A percentile compares a stretch with the other conserved stretches of the same genome.
phyloP scores from a whole-genome alignment of 2,329 filamentous ascomycete genomes.

The Cladobotryum protrusum region DNA sequence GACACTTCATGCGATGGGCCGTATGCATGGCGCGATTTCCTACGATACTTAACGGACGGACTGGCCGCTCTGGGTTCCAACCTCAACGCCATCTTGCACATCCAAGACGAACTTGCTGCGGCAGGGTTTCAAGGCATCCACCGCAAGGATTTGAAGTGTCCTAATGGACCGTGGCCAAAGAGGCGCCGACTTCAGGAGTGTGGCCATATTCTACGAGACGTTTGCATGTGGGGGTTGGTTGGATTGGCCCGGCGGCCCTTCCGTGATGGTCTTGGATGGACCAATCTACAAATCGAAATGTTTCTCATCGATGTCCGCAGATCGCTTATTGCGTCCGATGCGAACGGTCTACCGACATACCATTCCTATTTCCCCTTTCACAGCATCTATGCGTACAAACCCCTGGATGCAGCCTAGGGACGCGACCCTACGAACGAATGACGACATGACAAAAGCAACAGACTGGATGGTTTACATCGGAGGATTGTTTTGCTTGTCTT shows the following conservation, averaged over 20 bases:
- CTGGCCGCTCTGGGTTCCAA: slow-evolving; percentile 37
- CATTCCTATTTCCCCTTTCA: slow-evolving; percentile 37
- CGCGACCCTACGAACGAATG: not conserved
- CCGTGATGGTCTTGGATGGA: slow-evolving; percentile 35
- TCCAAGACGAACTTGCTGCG: slow-evolving; percentile 29
- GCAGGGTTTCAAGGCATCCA: slow-evolving; percentile 38
- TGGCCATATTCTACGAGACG: slow-evolving; percentile 40
- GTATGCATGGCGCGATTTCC: slow-evolving; percentile 43
- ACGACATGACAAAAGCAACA: not conserved
- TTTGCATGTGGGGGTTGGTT: slow-evolving; percentile 34
- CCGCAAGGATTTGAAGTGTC: slow-evolving; percentile 40
- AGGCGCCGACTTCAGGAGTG: slow-evolving; percentile 36
- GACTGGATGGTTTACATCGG: no score
- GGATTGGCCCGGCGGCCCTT: slow-evolving; percentile 34
- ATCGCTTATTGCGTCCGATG: slow-evolving; percentile 27
- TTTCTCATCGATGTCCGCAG: slow-evolving; percentile 38
- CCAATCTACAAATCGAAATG: slow-evolving; percentile 36
- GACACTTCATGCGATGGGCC: slow-evolving; percentile 37
- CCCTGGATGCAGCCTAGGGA: slow-evolving; percentile 16
- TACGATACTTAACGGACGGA: slow-evolving; percentile 34
- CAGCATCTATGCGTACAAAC: slow-evolving; percentile 34
- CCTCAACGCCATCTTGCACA: slow-evolving; percentile 31
- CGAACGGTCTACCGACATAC: slow-evolving; percentile 26
- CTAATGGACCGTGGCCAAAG: slow-evolving; percentile 43
- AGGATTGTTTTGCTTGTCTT: no score